A percentile compares a stretch with the other conserved stretches of the same genome.
Evolutionary conservation across 1,284 basidiomycete genomes (phyloP).

Genomic region (Trametes hirsuta): DNA sequence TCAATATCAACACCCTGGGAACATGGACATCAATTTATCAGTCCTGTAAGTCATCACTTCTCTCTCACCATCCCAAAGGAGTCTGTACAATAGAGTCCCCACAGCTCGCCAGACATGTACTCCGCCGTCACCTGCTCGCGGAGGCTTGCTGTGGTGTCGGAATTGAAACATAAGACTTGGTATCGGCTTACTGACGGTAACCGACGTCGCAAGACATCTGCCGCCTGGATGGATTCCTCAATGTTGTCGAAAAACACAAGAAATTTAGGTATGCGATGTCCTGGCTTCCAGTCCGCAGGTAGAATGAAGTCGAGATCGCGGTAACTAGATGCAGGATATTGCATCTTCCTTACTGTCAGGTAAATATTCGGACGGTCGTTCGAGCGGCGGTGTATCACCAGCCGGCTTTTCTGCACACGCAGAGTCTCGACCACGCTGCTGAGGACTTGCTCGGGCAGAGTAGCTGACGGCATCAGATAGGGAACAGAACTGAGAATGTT

Average conservation of each 20-base stretch:
- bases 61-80: slow-evolving; percentile 36
- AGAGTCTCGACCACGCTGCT: slow-evolving; percentile 30
- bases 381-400: slow-evolving; percentile 20
- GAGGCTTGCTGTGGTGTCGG: slow-evolving; percentile 32
- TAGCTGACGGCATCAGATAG: slow-evolving; percentile 40
- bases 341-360: slow-evolving; percentile 33
- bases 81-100: slow-evolving; percentile 32
- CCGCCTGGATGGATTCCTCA: slow-evolving; percentile 31
- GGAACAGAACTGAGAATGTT: slow-evolving; percentile 29
- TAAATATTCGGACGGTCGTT: slow-evolving; percentile 40
- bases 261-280: slow-evolving; percentile 25
- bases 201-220: slow-evolving; percentile 17
- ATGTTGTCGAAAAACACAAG: slow-evolving; percentile 37
- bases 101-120: slow-evolving; percentile 18
- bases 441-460: slow-evolving; percentile 33
- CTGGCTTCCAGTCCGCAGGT: slow-evolving; percentile 17
- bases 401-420: neutral
- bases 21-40: neutral
- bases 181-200: slow-evolving; percentile 23
- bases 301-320: slow-evolving; percentile 39
- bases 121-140: slow-evolving; percentile 21
- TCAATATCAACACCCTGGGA: slow-evolving; percentile 38
- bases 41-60: neutral
- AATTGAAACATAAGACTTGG: slow-evolving; percentile 36
- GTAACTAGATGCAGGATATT: slow-evolving; percentile 27